phyloP scores from a whole-genome alignment of 768 basidiomycete species.

The Suillus sp. region DNA sequence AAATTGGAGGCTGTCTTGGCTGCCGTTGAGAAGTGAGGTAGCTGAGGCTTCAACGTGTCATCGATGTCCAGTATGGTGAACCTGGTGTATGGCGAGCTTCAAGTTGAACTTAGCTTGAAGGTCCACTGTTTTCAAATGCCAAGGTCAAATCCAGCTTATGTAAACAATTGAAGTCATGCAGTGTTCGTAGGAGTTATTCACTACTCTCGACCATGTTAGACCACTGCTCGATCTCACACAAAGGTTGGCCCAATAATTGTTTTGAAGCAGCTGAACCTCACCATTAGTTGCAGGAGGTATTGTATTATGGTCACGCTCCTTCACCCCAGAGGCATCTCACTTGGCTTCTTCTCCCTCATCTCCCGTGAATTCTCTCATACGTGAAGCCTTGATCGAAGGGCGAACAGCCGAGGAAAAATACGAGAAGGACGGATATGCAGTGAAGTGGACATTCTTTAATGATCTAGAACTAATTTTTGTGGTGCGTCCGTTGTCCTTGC shows the following conservation, averaged over 20 bases:
- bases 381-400: conserved; percentile 91
- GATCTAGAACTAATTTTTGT: conserved; percentile 97
- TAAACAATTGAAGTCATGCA: neutral
- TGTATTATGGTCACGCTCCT: conserved; percentile 93
- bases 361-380: conserved; percentile 86
- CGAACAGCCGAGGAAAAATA: conserved; percentile 79
- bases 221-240: conserved; percentile 94
- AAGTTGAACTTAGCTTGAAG: too few relatives aligned
- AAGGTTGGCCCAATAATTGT: conserved; percentile 51
- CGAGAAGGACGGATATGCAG: conserved; percentile 92
- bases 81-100: too few relatives aligned
- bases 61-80: neutral
- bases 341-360: conserved; percentile 72
- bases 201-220: conserved; percentile 68
- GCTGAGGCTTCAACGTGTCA: neutral
- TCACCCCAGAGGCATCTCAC: conserved; percentile 81
- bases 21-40: neutral
- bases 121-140: neutral
- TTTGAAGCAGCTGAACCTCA: conserved; percentile 11
- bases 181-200: neutral
- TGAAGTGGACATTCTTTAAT: conserved; percentile 94
- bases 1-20: neutral
- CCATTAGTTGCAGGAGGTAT: conserved; percentile 66
- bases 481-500: conserved; percentile 47
- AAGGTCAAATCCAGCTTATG: neutral